Evolutionary conservation across 441 rosid species (phyloP).

Genomic region (Bocquillonia castaneifolia): DNA sequence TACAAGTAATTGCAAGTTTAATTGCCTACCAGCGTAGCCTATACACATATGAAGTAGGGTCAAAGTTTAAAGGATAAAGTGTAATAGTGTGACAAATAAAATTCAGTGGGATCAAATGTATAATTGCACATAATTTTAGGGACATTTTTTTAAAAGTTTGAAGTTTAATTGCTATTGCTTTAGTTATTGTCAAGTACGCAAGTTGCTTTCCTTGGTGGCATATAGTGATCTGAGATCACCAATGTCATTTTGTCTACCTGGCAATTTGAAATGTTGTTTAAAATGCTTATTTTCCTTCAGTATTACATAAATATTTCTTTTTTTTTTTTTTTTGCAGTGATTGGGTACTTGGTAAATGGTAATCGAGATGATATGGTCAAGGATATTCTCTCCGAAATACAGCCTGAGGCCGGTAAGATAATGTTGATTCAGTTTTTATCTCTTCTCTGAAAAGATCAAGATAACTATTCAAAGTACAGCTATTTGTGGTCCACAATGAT

Average conservation of each 20-base stretch:
- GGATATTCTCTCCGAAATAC: slow-evolving; percentile 70
- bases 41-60: no score
- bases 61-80: no score
- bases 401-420: slow-evolving; percentile 79
- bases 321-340: slow-evolving; percentile 50
- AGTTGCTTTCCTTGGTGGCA: neutral
- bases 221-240: slow-evolving; percentile 1
- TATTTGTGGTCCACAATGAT: neutral
- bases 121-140: no score
- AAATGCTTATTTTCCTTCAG: slow-evolving; percentile 1
- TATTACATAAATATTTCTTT: neutral
- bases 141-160: no score
- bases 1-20: neutral
- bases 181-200: neutral
- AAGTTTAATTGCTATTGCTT: no score
- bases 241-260: neutral
- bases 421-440: slow-evolving; percentile 22
- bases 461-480: neutral
- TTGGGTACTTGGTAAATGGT: slow-evolving; percentile 87
- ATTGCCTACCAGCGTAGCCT: no score
- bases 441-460: slow-evolving; percentile 7
- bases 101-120: no score
- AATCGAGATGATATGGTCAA: slow-evolving; percentile 89
- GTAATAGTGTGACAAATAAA: no score
- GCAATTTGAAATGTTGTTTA: neutral